phyloP scores from a whole-genome alignment of 2,329 filamentous ascomycete genomes.

The Talaromyces piceae region DNA sequence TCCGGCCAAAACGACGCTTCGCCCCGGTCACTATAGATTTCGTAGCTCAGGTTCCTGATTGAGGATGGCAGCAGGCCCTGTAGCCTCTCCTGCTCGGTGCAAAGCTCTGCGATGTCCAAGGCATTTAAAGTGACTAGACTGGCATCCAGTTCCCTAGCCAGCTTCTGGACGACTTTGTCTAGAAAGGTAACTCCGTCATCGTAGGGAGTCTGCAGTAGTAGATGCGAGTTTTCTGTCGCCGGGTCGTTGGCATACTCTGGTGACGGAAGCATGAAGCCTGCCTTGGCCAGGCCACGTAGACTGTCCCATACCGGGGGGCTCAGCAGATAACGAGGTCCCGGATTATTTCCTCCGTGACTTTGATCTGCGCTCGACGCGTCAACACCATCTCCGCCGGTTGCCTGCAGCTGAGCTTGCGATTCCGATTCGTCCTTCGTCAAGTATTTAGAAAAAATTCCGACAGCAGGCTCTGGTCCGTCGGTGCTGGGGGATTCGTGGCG shows the following conservation, averaged over 20 bases:
- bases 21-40: constrained; percentile 36
- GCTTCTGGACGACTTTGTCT: constrained; percentile 54
- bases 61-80: constrained; percentile 26
- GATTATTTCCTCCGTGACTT: not conserved
- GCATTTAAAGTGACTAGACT: constrained; percentile 39
- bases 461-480: constrained; percentile 14
- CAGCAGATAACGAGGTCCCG: constrained; percentile 32
- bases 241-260: constrained; percentile 39
- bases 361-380: not conserved
- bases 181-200: constrained; percentile 49
- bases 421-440: not conserved
- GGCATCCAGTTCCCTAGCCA: constrained; percentile 50
- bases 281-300: constrained; percentile 44
- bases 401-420: not conserved
- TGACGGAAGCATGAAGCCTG: constrained; percentile 41
- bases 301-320: constrained; percentile 40
- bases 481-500: constrained; percentile 18
- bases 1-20: not conserved
- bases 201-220: constrained; percentile 53
- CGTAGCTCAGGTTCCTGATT: constrained; percentile 45
- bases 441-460: not conserved
- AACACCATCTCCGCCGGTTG: not conserved
- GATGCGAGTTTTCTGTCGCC: constrained; percentile 46
- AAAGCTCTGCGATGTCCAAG: constrained; percentile 40
- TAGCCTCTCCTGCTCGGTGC: constrained; percentile 34